Evolutionary conservation across 2,329 filamentous ascomycete species (phyloP).

Genomic region (Aureobasidium namibiae): DNA sequence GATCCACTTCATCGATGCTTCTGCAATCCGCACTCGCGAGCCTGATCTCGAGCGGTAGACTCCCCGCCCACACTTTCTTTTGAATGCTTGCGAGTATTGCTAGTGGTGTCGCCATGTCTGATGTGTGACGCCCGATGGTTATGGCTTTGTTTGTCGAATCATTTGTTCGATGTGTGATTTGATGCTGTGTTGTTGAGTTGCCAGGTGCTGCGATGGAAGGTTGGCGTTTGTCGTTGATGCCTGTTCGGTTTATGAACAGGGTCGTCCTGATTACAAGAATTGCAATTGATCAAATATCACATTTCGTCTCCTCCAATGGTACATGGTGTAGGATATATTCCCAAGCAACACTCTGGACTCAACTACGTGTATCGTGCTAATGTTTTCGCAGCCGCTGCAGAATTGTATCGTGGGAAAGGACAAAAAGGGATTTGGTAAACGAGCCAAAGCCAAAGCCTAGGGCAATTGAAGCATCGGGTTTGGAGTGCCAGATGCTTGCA

Average conservation of each 20-base stretch:
- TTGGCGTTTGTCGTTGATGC: neutral
- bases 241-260: neutral
- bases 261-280: neutral
- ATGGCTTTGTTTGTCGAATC: neutral
- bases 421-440: too few relatives aligned
- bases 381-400: too few relatives aligned
- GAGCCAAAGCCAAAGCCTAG: too few relatives aligned
- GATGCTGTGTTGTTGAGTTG: neutral
- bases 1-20: conserved; percentile 50
- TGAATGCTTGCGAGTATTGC: conserved; percentile 29
- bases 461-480: too few relatives aligned
- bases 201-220: too few relatives aligned
- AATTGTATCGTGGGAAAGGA: too few relatives aligned
- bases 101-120: neutral
- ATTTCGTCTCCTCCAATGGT: too few relatives aligned
- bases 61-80: conserved; percentile 50
- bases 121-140: too few relatives aligned
- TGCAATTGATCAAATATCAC: neutral
- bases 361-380: too few relatives aligned
- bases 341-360: too few relatives aligned
- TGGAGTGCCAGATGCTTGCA: too few relatives aligned
- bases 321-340: too few relatives aligned
- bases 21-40: conserved; percentile 53
- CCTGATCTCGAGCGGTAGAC: conserved; percentile 51
- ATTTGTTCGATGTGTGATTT: neutral